phyloP scores from a whole-genome alignment of 768 basidiomycete genomes.

The Lyophyllum atratum region DNA sequence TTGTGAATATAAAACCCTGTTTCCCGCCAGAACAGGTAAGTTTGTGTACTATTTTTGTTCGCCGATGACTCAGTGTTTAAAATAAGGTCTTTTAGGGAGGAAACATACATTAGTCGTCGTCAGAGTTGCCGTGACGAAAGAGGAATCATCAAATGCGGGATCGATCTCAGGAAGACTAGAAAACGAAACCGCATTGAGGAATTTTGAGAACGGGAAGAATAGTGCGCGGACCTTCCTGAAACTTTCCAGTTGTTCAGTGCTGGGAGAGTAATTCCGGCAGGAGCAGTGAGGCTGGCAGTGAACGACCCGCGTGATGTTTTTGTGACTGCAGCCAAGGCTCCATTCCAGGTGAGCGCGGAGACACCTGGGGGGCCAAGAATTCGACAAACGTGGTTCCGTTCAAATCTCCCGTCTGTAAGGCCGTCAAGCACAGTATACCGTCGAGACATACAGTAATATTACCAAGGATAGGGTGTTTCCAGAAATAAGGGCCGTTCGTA shows the following conservation, averaged over 20 bases:
- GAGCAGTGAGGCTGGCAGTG: slow-evolving; percentile 23
- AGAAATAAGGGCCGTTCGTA: slow-evolving; percentile 47
- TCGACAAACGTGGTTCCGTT: slow-evolving; percentile 50
- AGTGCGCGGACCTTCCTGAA: slow-evolving; percentile 37
- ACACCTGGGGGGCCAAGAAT: slow-evolving; percentile 42
- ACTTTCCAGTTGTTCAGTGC: slow-evolving; percentile 46
- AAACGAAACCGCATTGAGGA: background rate
- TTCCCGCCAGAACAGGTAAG: slow-evolving; percentile 43
- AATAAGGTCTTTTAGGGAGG: too few relatives aligned
- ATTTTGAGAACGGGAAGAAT: background rate
- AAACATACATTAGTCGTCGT: slow-evolving; percentile 48
- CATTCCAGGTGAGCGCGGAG: slow-evolving; percentile 43
- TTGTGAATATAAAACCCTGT: slow-evolving; percentile 49
- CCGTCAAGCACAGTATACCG: background rate
- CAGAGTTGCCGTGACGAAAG: slow-evolving; percentile 42
- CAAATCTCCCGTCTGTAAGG: slow-evolving; percentile 45
- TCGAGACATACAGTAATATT: background rate
- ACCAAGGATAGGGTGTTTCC: slow-evolving; percentile 38
- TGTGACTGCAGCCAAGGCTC: slow-evolving; percentile 20
- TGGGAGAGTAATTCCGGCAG: slow-evolving; percentile 31
- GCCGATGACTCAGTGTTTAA: too few relatives aligned
- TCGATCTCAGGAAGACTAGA: slow-evolving; percentile 51
- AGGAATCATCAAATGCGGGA: slow-evolving; percentile 48
- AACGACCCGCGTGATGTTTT: slow-evolving; percentile 32
- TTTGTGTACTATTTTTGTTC: slow-evolving; percentile 52